Evolutionary conservation across 2,329 filamentous ascomycete genomes (phyloP).

Genomic region (Elsinoe perseae): DNA sequence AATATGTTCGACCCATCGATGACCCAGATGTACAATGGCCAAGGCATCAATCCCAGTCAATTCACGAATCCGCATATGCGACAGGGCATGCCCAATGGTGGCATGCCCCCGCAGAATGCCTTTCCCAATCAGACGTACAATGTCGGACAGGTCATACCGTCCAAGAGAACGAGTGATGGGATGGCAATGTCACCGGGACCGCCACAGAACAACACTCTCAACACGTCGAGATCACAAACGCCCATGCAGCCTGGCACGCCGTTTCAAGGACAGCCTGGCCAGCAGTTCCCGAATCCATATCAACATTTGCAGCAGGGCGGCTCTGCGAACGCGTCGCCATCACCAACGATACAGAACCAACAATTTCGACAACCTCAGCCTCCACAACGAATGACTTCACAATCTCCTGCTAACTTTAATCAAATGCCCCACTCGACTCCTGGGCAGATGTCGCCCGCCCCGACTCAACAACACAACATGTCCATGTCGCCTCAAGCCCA

Average conservation of each 20-base stretch:
- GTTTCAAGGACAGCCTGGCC: constrained; percentile 42
- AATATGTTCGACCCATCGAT: constrained; percentile 19
- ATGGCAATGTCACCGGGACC: constrained; percentile 74
- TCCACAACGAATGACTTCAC: constrained; percentile 66
- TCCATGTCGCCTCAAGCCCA: constrained; percentile 25
- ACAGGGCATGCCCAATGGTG: constrained; percentile 68
- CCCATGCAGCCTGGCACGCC: constrained; percentile 40
- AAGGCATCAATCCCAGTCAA: constrained; percentile 27
- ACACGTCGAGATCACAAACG: constrained; percentile 83
- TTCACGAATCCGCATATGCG: constrained; percentile 38
- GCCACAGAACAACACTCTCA: constrained; percentile 56
- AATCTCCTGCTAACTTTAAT: constrained; percentile 86
- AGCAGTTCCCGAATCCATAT: constrained; percentile 64
- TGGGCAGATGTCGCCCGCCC: constrained; percentile 63
- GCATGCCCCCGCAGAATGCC: constrained; percentile 70
- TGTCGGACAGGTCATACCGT: constrained; percentile 78
- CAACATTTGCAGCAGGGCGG: constrained; percentile 75
- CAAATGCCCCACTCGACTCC: constrained; percentile 65
- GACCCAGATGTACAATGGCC: constrained; percentile 20
- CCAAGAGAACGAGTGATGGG: constrained; percentile 83
- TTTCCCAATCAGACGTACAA: constrained; percentile 74
- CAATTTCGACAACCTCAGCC: constrained; percentile 62
- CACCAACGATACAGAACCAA: constrained; percentile 83
- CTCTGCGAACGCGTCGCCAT: constrained; percentile 79
- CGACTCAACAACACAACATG: constrained; percentile 23